Conservation (phyloP, 352 stramenopile genomes). For the Globisporangium abappressorium region DNA sequence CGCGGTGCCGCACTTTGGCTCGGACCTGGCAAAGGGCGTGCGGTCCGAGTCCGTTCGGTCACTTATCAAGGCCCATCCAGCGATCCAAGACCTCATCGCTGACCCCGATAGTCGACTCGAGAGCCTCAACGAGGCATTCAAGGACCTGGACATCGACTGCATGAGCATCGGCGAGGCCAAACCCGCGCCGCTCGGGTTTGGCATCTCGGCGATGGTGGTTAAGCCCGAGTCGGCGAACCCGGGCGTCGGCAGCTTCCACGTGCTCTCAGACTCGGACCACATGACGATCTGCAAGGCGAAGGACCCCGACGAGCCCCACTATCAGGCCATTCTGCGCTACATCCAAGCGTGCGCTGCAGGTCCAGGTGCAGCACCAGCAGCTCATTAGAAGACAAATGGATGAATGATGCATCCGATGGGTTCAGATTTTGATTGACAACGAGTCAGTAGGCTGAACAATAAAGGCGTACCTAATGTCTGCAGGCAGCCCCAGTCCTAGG, state of each 20-base stretch:
- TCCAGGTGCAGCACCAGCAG: background rate
- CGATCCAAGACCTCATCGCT: slow-evolving; percentile 61
- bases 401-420: background rate
- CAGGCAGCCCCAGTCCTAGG: too few species aligned
- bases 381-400: background rate
- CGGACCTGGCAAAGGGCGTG: slow-evolving; percentile 63
- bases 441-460: too few species aligned
- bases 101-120: slow-evolving; percentile 55
- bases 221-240: slow-evolving; percentile 74
- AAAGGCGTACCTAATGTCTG: too few species aligned
- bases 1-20: slow-evolving; percentile 83
- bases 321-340: slow-evolving; percentile 49
- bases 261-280: slow-evolving; percentile 64
- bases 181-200: slow-evolving; percentile 61
- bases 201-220: slow-evolving; percentile 71
- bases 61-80: slow-evolving; percentile 73
- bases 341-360: slow-evolving; percentile 16
- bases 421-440: background rate
- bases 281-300: slow-evolving; percentile 89
- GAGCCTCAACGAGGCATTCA: slow-evolving; percentile 65
- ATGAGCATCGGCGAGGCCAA: slow-evolving; percentile 68
- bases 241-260: slow-evolving; percentile 61
- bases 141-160: slow-evolving; percentile 60
- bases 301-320: slow-evolving; percentile 55
- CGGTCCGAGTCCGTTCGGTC: slow-evolving; percentile 63